Evolutionary conservation across 371 early-diverging fungal genomes (phyloP), one percentile per base, ranked within the genome.

Genomic region (Capniomyces stellatus): DNA sequence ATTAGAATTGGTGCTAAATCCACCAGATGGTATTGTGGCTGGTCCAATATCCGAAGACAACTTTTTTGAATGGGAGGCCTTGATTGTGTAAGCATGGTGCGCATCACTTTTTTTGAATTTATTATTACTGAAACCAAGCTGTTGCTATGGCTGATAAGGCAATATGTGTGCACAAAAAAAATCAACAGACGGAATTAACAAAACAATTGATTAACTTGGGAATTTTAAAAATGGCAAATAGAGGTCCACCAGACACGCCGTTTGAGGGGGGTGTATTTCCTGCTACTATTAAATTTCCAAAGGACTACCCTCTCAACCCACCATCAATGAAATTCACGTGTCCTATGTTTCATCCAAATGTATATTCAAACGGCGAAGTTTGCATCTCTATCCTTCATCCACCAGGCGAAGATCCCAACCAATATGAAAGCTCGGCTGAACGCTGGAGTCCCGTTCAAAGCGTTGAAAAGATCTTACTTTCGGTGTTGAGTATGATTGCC

Each of bases 301-400:
- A 76, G 56, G 91, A 95, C 58, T 97, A 97, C 64, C 98, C 98
- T n/a, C 78, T 84, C 51, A 86, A 84, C 29, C 95, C 95, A 30
- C 95, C 95, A 6, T 64, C 62, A 60, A 95, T 97, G 83, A 79
- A 75, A 58, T 88, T 88, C 62, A 88, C 90, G 1, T 87, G 87
- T 57, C 84, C 83, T 12, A 85, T 93, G 73, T 92, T 84, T 67
- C 96, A 95, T 59, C 96, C 96, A 22, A 95, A 95, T 68, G 91
- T 97, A 39, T 98, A 98, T 67, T 66, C 79, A 15, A 90, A 98
- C 72, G 99, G 99, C 43, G 85, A 82, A 6, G 98, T 99, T 3
- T 99, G 99, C 72, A 97, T 99, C 51, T 91, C 92, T 6, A 99
- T 99, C 60, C 75, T 99, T 15, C 99, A 99, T 71, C 82, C 94